Percentiles rank a stretch among this genome's conserved stretches.
Evolutionary conservation across 139 green algal genomes (phyloP).

Genomic region (Astrephomene gubernaculifera): DNA sequence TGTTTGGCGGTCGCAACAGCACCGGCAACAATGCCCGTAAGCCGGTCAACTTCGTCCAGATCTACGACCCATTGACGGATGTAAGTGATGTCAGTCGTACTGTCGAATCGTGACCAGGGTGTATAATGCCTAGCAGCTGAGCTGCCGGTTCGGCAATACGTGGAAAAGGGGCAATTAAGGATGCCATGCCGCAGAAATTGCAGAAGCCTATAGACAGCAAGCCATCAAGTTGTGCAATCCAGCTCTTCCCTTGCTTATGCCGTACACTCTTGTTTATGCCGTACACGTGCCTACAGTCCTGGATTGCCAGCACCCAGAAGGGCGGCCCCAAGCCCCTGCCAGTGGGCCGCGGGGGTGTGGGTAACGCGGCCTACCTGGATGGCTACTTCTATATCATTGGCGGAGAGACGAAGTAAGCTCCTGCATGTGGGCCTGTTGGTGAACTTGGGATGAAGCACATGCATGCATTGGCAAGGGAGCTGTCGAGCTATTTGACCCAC

Average conservation of each 20-base stretch:
- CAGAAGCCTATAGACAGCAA: background rate
- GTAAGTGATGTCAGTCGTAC: background rate
- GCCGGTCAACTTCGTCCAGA: background rate
- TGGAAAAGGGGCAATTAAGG: background rate
- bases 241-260: background rate
- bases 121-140: background rate
- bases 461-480: too few species aligned
- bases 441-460: too few species aligned
- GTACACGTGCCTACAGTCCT: background rate
- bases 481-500: too few species aligned
- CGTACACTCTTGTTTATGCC: background rate
- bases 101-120: background rate
- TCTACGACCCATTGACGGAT: background rate
- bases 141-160: background rate
- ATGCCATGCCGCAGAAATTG: background rate
- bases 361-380: background rate
- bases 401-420: too few species aligned
- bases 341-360: background rate
- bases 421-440: too few species aligned
- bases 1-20: constrained; percentile 19
- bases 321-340: background rate
- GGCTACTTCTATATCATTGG: constrained; percentile 4
- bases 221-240: background rate
- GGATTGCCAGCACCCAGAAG: background rate
- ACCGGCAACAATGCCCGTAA: background rate